Conservation (phyloP, 495 filamentous ascomycete genomes). For the Staphylotrichum tortipilum region DNA sequence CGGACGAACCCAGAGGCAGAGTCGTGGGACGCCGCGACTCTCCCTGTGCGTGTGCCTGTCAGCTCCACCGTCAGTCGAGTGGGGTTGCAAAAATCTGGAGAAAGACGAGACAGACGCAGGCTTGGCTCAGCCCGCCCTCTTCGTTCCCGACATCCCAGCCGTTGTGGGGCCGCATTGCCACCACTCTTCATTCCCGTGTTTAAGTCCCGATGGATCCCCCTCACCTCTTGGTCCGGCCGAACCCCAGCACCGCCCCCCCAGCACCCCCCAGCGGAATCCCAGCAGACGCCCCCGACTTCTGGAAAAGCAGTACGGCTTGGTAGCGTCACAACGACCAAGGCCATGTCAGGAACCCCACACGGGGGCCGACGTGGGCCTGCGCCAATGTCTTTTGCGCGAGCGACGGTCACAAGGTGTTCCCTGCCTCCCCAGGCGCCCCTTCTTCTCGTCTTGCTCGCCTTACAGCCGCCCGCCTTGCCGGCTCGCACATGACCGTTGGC, state of each 20-base stretch:
- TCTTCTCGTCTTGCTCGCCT: not conserved
- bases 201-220: slow-evolving; percentile 28
- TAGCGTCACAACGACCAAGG: not conserved
- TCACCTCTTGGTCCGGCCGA: slow-evolving; percentile 11
- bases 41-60: too few species aligned
- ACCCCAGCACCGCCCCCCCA: too few species aligned
- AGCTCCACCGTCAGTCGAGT: not conserved
- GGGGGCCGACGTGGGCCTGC: not conserved
- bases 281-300: slow-evolving; percentile 3
- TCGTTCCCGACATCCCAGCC: slow-evolving; percentile 16
- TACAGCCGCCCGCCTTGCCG: slow-evolving; percentile 8
- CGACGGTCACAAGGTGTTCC: too few species aligned
- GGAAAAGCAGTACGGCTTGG: slow-evolving; percentile 5
- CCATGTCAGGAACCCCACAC: not conserved
- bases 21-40: too few species aligned
- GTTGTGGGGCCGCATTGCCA: slow-evolving; percentile 26
- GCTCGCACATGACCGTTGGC: not conserved
- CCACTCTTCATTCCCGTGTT: slow-evolving; percentile 35
- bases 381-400: not conserved
- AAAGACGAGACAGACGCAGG: not conserved
- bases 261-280: too few species aligned
- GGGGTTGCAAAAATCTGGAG: not conserved
- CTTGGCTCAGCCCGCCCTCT: not conserved
- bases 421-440: not conserved
- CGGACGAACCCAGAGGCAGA: not conserved